Base-by-base conservation (phyloP, 2,329 filamentous ascomycete species). In the Pseudogymnoascus sp. region DNA sequence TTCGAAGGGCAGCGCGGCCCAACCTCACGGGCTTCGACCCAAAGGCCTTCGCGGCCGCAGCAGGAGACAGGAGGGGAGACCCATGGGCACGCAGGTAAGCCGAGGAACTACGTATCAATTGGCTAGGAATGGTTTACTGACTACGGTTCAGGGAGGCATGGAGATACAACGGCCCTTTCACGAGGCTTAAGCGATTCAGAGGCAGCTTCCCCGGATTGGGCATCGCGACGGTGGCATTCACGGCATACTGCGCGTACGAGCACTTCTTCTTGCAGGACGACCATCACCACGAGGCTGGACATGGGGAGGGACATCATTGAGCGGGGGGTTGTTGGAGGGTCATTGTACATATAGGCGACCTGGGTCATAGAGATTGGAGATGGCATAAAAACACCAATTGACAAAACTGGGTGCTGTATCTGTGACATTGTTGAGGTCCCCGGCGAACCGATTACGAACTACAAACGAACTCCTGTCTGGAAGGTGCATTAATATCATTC, bases 21-120 rank as follows among this genome's bases (percentile, higher is more conserved):
- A 92, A 91, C 83, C 85, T 96, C 78, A 97, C 93, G 73, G 93
- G 93, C 79, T 98, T 98, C 83, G 89, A 95, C 80, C 83, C 92
- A 73, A 86, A 85, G 76, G 89, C 90, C 78, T 88, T 93, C 78
- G 90, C 86, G 75, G 85, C 85, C 68, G 83, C 92, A 54, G 81
- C 90, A 71, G 85, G 85, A 68, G 83, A 79, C 70, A 79, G 69
- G 80, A 81, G 65, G 77, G 79, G 75, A 85, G 86, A 89, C 69
- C 86, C 86, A 60, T 89, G 86, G 86, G 85, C 85, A 75, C 77
- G 81, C 80, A 74, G 76, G 86, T 89, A 68, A 76, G 85, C 84
- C 65, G 14, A 16, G 16, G 21, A 37, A 13, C 48, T 16, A 37
- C 37, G 13, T 65, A 16, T 54, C 48, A 39, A 41, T 25, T 7